Conservation (phyloP, 257 asterid genomes). For the Solanum etuberosum region DNA sequence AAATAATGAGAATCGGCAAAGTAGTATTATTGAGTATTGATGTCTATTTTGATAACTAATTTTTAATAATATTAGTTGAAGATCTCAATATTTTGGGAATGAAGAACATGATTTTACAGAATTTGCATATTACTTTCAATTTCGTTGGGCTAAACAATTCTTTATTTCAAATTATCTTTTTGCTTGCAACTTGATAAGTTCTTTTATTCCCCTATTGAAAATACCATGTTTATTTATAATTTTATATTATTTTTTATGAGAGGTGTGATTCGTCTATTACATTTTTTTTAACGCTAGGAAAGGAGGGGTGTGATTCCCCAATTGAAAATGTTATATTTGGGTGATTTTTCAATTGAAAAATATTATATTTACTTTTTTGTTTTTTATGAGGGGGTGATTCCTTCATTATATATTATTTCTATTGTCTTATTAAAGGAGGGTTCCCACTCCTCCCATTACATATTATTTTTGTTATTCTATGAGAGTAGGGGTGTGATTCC, state of each 20-base stretch:
- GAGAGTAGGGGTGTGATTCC: not conserved
- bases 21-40: not conserved
- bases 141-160: not conserved
- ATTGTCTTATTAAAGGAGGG: not conserved
- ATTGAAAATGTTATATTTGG: no score
- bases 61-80: not conserved
- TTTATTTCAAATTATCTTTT: not conserved
- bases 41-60: not conserved
- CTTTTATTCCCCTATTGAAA: not conserved
- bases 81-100: not conserved
- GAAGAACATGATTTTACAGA: not conserved
- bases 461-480: no score
- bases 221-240: not conserved
- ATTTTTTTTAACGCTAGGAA: no score
- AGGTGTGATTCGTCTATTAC: not conserved
- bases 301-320: not conserved
- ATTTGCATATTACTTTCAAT: not conserved
- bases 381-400: not conserved
- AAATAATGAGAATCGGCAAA: not conserved
- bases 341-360: not conserved
- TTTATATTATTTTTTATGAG: not conserved
- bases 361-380: no score
- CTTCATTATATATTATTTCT: not conserved
- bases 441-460: not conserved
- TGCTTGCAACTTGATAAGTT: not conserved